Evolutionary conservation across 2,329 filamentous ascomycete species (phyloP).

Genomic region (Mycosphaerella arachidis): DNA sequence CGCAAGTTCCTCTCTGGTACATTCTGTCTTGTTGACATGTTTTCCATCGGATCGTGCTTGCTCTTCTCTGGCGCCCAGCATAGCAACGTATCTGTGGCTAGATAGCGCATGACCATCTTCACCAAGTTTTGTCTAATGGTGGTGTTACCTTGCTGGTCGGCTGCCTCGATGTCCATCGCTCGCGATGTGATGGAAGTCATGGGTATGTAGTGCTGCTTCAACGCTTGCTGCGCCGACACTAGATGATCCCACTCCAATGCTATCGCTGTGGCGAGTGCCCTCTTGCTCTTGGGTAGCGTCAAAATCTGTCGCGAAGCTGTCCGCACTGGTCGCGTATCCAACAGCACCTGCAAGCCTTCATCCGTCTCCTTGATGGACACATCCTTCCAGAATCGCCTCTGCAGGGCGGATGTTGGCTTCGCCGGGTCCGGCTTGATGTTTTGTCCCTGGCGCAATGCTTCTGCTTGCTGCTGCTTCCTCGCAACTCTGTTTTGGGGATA

Average conservation of each 20-base stretch:
- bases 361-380: constrained; percentile 65
- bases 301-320: constrained; percentile 70
- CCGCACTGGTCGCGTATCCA: constrained; percentile 75
- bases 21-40: constrained; percentile 3
- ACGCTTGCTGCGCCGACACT: constrained; percentile 73
- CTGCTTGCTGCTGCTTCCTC: constrained; percentile 48
- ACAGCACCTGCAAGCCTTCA: constrained; percentile 60
- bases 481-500: constrained; percentile 47
- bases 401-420: constrained; percentile 49
- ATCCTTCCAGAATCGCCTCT: constrained; percentile 84
- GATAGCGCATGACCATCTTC: constrained; percentile 70
- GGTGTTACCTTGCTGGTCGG: constrained; percentile 53
- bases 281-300: constrained; percentile 68
- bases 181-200: constrained; percentile 80
- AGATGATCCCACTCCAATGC: constrained; percentile 92
- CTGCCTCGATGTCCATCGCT: constrained; percentile 71
- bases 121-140: constrained; percentile 61
- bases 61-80: constrained; percentile 71
- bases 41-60: constrained; percentile 40
- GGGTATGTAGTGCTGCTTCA: constrained; percentile 82
- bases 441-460: constrained; percentile 45
- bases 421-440: constrained; percentile 39
- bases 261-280: constrained; percentile 75
- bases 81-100: constrained; percentile 86
- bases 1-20: constrained; percentile 49